Conservation (phyloP, 2,329 filamentous ascomycete species). For the Tricladium varicosporioides region DNA sequence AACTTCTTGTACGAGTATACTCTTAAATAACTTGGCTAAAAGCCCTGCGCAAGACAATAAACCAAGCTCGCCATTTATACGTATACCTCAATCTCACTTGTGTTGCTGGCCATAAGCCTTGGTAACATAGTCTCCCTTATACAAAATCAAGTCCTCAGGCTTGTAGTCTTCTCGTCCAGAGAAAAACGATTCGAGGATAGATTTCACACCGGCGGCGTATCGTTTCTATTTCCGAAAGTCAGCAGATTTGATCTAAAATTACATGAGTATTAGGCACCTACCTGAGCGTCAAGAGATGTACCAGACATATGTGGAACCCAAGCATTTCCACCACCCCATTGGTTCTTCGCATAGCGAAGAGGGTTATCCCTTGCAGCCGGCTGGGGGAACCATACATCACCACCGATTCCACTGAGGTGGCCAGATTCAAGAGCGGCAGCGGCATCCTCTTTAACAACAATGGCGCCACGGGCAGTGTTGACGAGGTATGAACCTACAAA, state of each 20-base stretch:
- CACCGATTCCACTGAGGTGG: conserved; percentile 85
- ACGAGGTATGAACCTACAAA: conserved; percentile 89
- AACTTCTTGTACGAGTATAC: too few relatives aligned
- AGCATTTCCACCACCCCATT: conserved; percentile 94
- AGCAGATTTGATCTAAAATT: too few relatives aligned
- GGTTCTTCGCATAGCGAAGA: conserved; percentile 89
- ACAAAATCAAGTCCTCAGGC: conserved; percentile 86
- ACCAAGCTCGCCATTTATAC: too few relatives aligned
- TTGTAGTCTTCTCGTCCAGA: conserved; percentile 83
- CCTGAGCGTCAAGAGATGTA: conserved; percentile 98
- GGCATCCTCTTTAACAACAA: conserved; percentile 99
- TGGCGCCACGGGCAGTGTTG: conserved; percentile 98
- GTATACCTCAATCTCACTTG: too few relatives aligned
- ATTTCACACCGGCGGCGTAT: conserved; percentile 84
- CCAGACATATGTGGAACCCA: conserved; percentile 99
- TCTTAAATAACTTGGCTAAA: too few relatives aligned
- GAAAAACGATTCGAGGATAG: conserved; percentile 89
- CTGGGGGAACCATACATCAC: conserved; percentile 91
- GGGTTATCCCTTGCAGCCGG: conserved; percentile 91
- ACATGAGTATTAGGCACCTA: too few relatives aligned
- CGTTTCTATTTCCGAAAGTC: too few relatives aligned
- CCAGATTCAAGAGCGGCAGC: conserved; percentile 88
- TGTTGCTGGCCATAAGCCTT: conserved; percentile 54
- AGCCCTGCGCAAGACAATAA: too few relatives aligned
- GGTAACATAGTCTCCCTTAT: conserved; percentile 89